phyloP scores from a whole-genome alignment of 2,329 filamentous ascomycete species.

The Clarireedia sp. region DNA sequence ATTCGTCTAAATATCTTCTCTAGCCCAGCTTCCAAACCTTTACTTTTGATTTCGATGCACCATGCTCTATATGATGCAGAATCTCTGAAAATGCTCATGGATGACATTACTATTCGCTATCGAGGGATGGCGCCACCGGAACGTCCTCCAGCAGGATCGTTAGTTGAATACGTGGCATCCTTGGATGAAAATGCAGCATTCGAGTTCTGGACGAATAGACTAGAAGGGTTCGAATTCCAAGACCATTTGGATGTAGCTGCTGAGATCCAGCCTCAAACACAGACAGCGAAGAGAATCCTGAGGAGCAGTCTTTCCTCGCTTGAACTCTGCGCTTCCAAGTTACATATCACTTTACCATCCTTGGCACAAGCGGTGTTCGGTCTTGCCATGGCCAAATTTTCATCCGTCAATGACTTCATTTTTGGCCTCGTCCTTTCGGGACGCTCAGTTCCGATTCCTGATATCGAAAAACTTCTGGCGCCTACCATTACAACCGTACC shows the following conservation, averaged over 20 bases:
- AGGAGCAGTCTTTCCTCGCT: background rate
- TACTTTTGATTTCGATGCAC: conserved; percentile 1
- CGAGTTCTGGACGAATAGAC: conserved; percentile 1
- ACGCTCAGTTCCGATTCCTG: conserved; percentile 31
- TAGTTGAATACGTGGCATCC: background rate
- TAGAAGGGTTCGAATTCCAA: background rate
- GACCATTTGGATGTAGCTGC: background rate
- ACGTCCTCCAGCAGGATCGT: background rate
- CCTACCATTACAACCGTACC: conserved; percentile 37
- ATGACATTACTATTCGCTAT: background rate
- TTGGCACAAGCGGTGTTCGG: conserved; percentile 32
- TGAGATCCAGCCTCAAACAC: background rate
- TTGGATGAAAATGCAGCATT: background rate
- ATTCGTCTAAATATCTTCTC: background rate
- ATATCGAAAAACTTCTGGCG: conserved; percentile 35
- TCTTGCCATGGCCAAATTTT: conserved; percentile 32
- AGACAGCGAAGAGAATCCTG: background rate
- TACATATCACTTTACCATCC: conserved; percentile 15
- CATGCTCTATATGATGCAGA: conserved; percentile 43
- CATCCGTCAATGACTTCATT: conserved; percentile 32
- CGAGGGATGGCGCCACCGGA: background rate
- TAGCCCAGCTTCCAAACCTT: background rate
- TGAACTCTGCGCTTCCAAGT: conserved; percentile 29
- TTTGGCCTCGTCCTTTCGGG: conserved; percentile 37
- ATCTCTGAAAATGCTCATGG: background rate